A percentile compares a stretch with the other conserved stretches of the same genome.
phyloP scores from a whole-genome alignment of 2,329 filamentous ascomycete genomes.

The Lecanicillium sp. region DNA sequence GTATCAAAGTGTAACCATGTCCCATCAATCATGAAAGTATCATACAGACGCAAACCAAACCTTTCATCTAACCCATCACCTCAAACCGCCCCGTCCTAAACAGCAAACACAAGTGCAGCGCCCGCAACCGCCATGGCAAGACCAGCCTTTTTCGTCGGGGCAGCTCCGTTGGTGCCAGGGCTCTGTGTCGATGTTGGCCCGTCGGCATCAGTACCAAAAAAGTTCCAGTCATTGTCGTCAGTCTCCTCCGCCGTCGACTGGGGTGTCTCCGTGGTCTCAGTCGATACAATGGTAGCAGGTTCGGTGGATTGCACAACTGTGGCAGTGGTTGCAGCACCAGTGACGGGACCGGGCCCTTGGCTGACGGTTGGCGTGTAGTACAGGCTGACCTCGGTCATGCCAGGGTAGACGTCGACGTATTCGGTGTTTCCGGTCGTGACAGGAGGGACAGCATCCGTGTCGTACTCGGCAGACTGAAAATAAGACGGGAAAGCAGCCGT shows the following conservation, averaged over 20 bases:
- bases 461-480: slow-evolving; percentile 21
- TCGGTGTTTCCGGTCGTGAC: slow-evolving; percentile 23
- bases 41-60: not conserved
- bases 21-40: no score
- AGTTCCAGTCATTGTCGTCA: no score
- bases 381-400: slow-evolving; percentile 30
- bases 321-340: slow-evolving; percentile 28
- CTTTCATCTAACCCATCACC: slow-evolving; percentile 9
- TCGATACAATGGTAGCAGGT: slow-evolving; percentile 14
- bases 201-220: not conserved
- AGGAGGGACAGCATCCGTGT: slow-evolving; percentile 11
- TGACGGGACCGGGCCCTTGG: slow-evolving; percentile 33
- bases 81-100: slow-evolving; percentile 10
- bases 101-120: slow-evolving; percentile 17
- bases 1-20: no score
- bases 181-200: not conserved
- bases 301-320: slow-evolving; percentile 12
- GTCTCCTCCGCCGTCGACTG: slow-evolving; percentile 6
- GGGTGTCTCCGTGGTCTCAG: slow-evolving; percentile 7
- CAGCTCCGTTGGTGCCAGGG: slow-evolving; percentile 13
- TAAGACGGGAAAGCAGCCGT: slow-evolving; percentile 25
- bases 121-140: slow-evolving; percentile 19
- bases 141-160: slow-evolving; percentile 17
- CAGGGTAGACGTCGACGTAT: slow-evolving; percentile 22
- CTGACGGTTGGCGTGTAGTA: slow-evolving; percentile 31